Evolutionary conservation across 2,329 filamentous ascomycete genomes (phyloP).

Genomic region (Exophiala sp.): DNA sequence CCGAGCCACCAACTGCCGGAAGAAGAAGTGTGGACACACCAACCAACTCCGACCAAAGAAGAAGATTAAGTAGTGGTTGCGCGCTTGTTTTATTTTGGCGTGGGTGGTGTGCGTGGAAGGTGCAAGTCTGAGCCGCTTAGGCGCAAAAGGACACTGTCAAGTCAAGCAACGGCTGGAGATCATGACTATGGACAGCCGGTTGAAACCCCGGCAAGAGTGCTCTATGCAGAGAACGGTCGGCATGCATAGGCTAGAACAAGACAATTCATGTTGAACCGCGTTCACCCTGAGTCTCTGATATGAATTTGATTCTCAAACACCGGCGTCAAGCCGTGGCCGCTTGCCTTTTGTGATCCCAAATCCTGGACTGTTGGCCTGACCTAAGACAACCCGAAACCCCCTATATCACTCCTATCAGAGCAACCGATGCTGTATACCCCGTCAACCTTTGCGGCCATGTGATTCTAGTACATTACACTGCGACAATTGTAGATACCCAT

Average conservation of each 20-base stretch:
- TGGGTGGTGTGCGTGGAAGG: slow-evolving; percentile 26
- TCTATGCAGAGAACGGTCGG: background rate
- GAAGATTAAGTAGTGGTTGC: slow-evolving; percentile 88
- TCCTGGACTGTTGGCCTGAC: too few relatives aligned
- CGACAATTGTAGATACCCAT: too few relatives aligned
- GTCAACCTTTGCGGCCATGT: too few relatives aligned
- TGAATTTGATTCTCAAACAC: background rate
- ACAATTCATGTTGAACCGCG: slow-evolving; percentile 6
- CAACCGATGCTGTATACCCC: too few relatives aligned
- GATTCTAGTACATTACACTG: background rate
- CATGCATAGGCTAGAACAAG: slow-evolving; percentile 10
- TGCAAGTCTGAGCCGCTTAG: background rate
- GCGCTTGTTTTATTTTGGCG: slow-evolving; percentile 35
- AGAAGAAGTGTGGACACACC: slow-evolving; percentile 99
- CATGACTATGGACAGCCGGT: background rate
- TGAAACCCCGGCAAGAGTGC: too few relatives aligned
- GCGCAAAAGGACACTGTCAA: background rate
- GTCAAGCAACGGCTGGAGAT: background rate
- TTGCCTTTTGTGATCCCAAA: too few relatives aligned
- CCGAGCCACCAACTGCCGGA: slow-evolving; percentile 99
- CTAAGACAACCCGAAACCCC: too few relatives aligned
- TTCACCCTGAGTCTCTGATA: background rate
- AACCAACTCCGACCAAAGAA: slow-evolving; percentile 99
- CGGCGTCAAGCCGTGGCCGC: background rate
- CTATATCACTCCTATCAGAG: too few relatives aligned